Conservation (phyloP, 352 stramenopile species). For the Halophytophthora polymorphica region DNA sequence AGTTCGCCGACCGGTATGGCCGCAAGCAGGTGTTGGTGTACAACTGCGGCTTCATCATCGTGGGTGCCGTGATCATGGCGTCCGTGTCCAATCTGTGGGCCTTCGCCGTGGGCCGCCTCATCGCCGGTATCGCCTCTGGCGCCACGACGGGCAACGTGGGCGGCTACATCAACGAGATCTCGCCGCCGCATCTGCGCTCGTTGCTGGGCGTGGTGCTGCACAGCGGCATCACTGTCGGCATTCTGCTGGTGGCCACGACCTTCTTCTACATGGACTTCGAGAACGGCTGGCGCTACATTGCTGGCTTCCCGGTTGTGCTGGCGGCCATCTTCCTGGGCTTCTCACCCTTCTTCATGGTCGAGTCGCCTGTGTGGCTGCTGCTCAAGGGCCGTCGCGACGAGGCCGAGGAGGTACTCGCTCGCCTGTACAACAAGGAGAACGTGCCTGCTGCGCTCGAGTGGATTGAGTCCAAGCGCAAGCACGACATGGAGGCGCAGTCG, state of each 20-base stretch:
- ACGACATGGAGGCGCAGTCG: conserved; percentile 4
- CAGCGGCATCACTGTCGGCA: conserved; percentile 13
- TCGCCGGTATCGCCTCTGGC: conserved; percentile 9
- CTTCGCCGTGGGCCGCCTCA: conserved; percentile 25
- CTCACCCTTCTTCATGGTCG: conserved; percentile 20
- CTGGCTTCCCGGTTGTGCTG: conserved; percentile 26
- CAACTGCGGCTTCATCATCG: conserved; percentile 25
- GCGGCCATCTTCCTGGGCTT: conserved; percentile 24
- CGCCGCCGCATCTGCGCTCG: conserved; percentile 24
- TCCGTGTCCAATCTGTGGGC: conserved; percentile 16
- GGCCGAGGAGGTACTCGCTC: conserved; percentile 13
- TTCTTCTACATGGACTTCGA: conserved; percentile 35
- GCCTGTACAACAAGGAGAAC: conserved; percentile 17
- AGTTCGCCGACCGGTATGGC: conserved; percentile 12
- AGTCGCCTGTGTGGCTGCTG: conserved; percentile 27
- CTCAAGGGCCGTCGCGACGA: conserved; percentile 13
- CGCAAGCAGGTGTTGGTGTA: conserved; percentile 4
- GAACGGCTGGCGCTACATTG: conserved; percentile 20
- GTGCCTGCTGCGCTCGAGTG: conserved; percentile 11
- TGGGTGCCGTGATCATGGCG: conserved; percentile 22
- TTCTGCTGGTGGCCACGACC: conserved; percentile 14
- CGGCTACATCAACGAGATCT: conserved; percentile 42
- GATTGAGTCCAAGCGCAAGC: conserved; percentile 2
- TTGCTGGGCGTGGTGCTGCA: conserved; percentile 12
- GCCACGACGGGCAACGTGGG: conserved; percentile 13